Base-by-base conservation (phyloP, 1,284 basidiomycete species). In the Irpex sp. region DNA sequence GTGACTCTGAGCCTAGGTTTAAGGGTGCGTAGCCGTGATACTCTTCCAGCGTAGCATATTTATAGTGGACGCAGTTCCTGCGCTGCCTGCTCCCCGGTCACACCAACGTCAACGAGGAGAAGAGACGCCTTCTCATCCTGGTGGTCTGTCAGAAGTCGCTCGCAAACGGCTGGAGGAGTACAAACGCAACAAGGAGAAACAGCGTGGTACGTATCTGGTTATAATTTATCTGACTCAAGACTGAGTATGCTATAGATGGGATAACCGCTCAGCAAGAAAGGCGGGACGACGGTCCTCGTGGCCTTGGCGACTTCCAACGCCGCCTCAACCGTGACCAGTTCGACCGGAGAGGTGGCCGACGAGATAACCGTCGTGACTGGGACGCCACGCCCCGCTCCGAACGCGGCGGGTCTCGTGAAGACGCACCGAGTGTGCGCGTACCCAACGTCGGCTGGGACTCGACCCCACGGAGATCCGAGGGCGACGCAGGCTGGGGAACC, bases 61-160 rank as follows among this genome's bases (percentile, higher is more conserved):
- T 7, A 61, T 6, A 28, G 19, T 28, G 28, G 5, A 18, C 57
- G 19, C 48, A 94, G 93, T 96, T 5, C 94, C 94, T 0, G 81
- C 73, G 35, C 69, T 95, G 9, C 91, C 90, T 61, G 77, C 80
- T 59, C 74, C 81, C 16, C 81, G 86, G 12, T 78, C 77, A 45
- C 84, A 89, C 67, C 73, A 82, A 2, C 84, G 95, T 10, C 86
- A 91, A 63, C 78, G 90, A 66, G 91, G 87, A 0, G 90, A 91
- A 66, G 94, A 96, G 67, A 98, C 95, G 0, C 95, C 95, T 0
- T 96, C 94, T n/a, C 92, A 96, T 71, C 89, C 92, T 1, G 90
- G 92, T 55, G 96, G 95, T 10, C 77, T 98, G 35, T 91, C 91
- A 0, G 89, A 93, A 28, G 75, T 78, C 1, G 93, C 89, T 8